These are phyloP conservation scores for Ophioceras dolichostomum DNA, from an alignment of 2,329 filamentous ascomycete species.

Conservation along the genomic window DNA sequence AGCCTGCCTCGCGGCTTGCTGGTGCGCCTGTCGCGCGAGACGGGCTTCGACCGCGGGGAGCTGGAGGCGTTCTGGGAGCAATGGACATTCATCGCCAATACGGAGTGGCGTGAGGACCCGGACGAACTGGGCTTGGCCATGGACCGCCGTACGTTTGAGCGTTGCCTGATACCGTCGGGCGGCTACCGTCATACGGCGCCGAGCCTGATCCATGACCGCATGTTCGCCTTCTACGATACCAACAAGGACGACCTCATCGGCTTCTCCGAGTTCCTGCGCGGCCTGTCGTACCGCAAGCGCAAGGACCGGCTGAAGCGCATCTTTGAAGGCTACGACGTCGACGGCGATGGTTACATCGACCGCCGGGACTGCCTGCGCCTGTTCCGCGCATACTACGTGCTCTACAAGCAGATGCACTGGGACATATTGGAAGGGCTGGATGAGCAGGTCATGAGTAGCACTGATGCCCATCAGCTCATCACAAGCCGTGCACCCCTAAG, in stretches of 20 bases:
- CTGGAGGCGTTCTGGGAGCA: slow-evolving; percentile 94
- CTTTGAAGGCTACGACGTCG: slow-evolving; percentile 78
- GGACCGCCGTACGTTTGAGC: slow-evolving; percentile 85
- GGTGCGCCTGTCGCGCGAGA: slow-evolving; percentile 56
- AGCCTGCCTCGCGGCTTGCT: slow-evolving; percentile 57
- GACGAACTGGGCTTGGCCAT: slow-evolving; percentile 70
- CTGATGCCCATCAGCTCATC: slow-evolving; percentile 64
- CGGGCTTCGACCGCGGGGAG: slow-evolving; percentile 72
- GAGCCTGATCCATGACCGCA: slow-evolving; percentile 87
- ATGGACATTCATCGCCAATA: slow-evolving; percentile 86
- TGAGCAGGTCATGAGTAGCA: slow-evolving; percentile 64
- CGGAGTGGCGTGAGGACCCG: slow-evolving; percentile 72
- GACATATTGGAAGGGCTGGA: slow-evolving; percentile 71
- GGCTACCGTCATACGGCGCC: slow-evolving; percentile 66
- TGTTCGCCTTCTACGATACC: slow-evolving; percentile 93
- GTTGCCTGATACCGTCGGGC: slow-evolving; percentile 77
- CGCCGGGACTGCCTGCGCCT: slow-evolving; percentile 82
- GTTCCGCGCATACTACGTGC: slow-evolving; percentile 82
- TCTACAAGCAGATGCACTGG: slow-evolving; percentile 79
- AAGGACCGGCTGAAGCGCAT: slow-evolving; percentile 13
- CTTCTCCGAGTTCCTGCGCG: slow-evolving; percentile 83
- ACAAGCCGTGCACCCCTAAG: slow-evolving; percentile 65
- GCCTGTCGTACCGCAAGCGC: slow-evolving; percentile 54
- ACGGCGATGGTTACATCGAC: slow-evolving; percentile 75
- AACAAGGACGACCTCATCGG: slow-evolving; percentile 82